phyloP scores from a whole-genome alignment of 2,329 filamentous ascomycete species.

The Hypoxylon sp. region DNA sequence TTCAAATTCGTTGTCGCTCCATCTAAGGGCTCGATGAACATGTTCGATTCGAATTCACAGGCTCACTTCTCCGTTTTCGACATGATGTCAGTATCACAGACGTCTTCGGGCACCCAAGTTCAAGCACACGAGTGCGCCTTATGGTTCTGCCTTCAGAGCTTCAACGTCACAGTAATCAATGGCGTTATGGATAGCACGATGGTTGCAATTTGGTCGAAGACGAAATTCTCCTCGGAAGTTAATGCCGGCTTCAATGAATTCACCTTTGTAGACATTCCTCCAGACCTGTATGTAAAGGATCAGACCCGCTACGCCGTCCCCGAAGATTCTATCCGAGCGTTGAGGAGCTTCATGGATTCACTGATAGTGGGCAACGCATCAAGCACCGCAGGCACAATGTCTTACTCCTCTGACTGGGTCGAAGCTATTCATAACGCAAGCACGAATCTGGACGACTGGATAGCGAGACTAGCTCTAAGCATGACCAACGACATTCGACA shows the following conservation, averaged over 20 bases:
- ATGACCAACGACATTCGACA: constrained; percentile 58
- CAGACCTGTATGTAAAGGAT: constrained; percentile 48
- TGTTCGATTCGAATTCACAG: constrained; percentile 39
- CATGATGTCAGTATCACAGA: constrained; percentile 53
- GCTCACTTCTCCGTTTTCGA: constrained; percentile 58
- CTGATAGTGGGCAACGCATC: constrained; percentile 54
- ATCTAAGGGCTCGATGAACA: constrained; percentile 43
- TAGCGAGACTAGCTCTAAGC: constrained; percentile 54
- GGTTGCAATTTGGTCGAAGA: constrained; percentile 52
- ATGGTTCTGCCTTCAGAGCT: constrained; percentile 58
- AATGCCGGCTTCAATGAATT: constrained; percentile 52
- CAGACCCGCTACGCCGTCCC: constrained; percentile 54
- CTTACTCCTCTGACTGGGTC: constrained; percentile 58
- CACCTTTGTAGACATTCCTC: constrained; percentile 54
- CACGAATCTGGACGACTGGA: constrained; percentile 53
- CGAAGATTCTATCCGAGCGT: constrained; percentile 50
- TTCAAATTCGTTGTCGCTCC: constrained; percentile 53
- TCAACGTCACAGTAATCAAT: constrained; percentile 51
- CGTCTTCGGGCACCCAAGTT: constrained; percentile 36
- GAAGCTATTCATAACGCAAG: constrained; percentile 57
- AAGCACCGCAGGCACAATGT: constrained; percentile 48
- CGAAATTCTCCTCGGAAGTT: constrained; percentile 48
- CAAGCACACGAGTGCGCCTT: constrained; percentile 55
- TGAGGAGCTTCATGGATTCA: constrained; percentile 54
- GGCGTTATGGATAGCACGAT: constrained; percentile 50